Percentiles rank a stretch among this genome's conserved stretches.
Conservation (phyloP, 495 filamentous ascomycete species). For the Daldinia concentrica region DNA sequence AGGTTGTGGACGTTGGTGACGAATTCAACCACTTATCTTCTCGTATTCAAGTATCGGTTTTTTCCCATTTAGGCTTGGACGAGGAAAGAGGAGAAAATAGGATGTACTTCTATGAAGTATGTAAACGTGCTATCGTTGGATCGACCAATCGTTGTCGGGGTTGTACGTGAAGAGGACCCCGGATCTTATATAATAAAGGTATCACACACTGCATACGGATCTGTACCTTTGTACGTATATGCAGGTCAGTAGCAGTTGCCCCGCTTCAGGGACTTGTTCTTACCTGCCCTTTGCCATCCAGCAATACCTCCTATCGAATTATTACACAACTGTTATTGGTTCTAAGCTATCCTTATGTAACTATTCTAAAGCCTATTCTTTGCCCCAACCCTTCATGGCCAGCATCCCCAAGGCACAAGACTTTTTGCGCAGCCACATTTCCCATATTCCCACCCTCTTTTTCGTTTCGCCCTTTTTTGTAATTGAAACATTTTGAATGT, state of each 20-base stretch:
- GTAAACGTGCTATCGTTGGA: neutral
- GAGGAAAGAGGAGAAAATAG: neutral
- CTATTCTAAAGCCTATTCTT: neutral
- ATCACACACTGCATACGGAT: neutral
- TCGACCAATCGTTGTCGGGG: neutral
- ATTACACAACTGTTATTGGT: neutral
- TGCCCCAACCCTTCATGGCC: constrained; percentile 1
- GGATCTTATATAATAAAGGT: neutral
- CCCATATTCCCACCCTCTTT: constrained; percentile 3
- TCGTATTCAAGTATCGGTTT: neutral
- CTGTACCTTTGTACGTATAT: neutral
- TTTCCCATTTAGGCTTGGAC: too few relatives aligned
- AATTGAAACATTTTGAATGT: constrained; percentile 30
- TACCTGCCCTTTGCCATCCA: constrained; percentile 1
- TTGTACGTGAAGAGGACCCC: neutral
- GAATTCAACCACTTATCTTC: neutral
- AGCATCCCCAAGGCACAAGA: constrained; percentile 1
- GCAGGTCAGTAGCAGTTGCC: constrained; percentile 16
- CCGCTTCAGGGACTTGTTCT: constrained; percentile 13
- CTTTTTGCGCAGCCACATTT: constrained; percentile 32
- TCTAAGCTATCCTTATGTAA: neutral
- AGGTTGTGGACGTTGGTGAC: neutral
- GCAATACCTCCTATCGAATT: neutral
- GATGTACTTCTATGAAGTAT: too few relatives aligned
- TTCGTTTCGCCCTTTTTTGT: neutral